Base-by-base conservation (phyloP, 2,329 filamentous ascomycete species). In the Arthrocladium fulminans region DNA sequence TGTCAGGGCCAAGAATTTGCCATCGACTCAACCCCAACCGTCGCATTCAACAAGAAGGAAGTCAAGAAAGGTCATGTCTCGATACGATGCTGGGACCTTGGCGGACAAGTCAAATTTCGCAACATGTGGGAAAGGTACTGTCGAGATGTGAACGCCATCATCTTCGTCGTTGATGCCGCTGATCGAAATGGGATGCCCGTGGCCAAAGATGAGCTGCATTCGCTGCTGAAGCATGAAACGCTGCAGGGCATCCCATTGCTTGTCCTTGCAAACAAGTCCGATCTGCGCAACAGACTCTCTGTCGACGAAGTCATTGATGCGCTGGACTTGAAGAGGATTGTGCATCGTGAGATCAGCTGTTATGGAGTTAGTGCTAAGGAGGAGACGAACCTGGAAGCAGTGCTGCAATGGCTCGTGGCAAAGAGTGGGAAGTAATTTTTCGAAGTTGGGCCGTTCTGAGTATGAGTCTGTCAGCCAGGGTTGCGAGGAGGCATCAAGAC, bases 41-140 rank as follows among this genome's bases (percentile, higher is more conserved):
- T 98, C 61, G 92, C 92, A 57, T 97, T 97, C 75, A 98, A 97
- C 69, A 95, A 96, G 82, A 97, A 97, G 76, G 84, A 86, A 59
- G 88, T 98, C 60, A 89, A 96, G 71, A 90, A 92, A 64, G 92
- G 92, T 60, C 90, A 97, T 79, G 92, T 98, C 66, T 94, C 92
- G 60, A 76, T 98, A 62, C 97, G 97, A 72, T 98, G 92, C 70
- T 98, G 92, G 92, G 92, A 98, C 72, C 81, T 98, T 56, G 92
- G 92, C 59, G 92, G 92, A 47, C 92, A 98, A 71, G 90, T 92
- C 60, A 81, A 90, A 57, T 98, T 97, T 73, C 86, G 92, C 63
- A 86, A 87, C 59, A 98, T 98, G 92, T 98, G 92, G 92, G 92
- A 98, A 74, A 79, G 92, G 63, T 98, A 98, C 68, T 97, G 92